These are phyloP conservation scores for Chenopodium formosanum DNA, from an alignment of 148 eudicot species.

Conservation along the genomic window DNA sequence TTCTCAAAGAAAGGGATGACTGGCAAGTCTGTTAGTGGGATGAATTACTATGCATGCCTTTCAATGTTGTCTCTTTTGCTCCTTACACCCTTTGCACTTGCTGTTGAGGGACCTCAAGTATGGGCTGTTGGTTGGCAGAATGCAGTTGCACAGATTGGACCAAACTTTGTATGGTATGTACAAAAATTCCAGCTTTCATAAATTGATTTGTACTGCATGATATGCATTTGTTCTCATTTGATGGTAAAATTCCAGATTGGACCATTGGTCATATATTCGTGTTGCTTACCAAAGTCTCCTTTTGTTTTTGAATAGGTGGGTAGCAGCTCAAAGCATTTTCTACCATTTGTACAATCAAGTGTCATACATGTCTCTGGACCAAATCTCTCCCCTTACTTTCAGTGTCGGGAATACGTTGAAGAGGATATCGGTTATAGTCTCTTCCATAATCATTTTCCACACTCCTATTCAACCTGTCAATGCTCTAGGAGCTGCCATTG, in stretches of 20 bases:
- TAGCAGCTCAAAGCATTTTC: conserved; percentile 71
- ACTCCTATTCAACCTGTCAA: conserved; percentile 60
- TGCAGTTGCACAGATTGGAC: conserved; percentile 63
- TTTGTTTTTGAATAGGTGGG: conserved; percentile 50
- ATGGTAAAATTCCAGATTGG: background rate
- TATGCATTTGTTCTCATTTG: background rate
- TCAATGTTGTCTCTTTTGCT: conserved; percentile 59
- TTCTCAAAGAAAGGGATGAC: conserved; percentile 76
- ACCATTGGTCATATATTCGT: background rate
- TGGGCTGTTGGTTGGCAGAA: conserved; percentile 73
- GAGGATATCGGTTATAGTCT: conserved; percentile 62
- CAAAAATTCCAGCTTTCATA: background rate
- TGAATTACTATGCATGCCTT: conserved; percentile 75
- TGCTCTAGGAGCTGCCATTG: conserved; percentile 69
- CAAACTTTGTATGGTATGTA: conserved; percentile 60
- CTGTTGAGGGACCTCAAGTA: conserved; percentile 64
- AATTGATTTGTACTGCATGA: background rate
- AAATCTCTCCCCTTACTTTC: conserved; percentile 70
- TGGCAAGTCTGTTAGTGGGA: conserved; percentile 67
- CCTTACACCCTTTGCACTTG: conserved; percentile 67
- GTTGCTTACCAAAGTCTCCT: conserved; percentile 20
- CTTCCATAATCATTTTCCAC: conserved; percentile 68
- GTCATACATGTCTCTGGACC: conserved; percentile 70
- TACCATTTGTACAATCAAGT: conserved; percentile 74
- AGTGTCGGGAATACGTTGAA: conserved; percentile 76